Evolutionary conservation across 768 basidiomycete genomes (phyloP).

Genomic region (Lactarius deliciosus): DNA sequence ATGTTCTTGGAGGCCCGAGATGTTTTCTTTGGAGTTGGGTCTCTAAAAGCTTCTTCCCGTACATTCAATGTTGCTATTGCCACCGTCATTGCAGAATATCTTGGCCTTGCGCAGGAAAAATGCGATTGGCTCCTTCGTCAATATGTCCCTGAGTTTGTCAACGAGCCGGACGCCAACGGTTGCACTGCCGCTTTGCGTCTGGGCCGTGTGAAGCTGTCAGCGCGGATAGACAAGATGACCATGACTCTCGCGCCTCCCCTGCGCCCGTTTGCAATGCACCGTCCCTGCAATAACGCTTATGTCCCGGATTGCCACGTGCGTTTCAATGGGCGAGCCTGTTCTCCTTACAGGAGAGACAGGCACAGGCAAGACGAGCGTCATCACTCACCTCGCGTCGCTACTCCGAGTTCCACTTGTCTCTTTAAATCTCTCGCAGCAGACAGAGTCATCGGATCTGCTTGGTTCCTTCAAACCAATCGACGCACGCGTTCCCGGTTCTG

Average conservation of each 20-base stretch:
- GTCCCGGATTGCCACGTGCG: slow-evolving; percentile 73
- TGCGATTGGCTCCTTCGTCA: slow-evolving; percentile 66
- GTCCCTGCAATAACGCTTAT: slow-evolving; percentile 80
- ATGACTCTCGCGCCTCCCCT: slow-evolving; percentile 35
- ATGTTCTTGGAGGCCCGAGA: slow-evolving; percentile 87
- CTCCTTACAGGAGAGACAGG: slow-evolving; percentile 97
- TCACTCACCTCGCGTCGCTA: slow-evolving; percentile 83
- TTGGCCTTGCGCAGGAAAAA: slow-evolving; percentile 69
- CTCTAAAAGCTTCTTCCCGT: slow-evolving; percentile 51
- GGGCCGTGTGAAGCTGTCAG: slow-evolving; percentile 60
- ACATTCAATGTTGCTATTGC: slow-evolving; percentile 52
- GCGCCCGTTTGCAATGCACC: slow-evolving; percentile 86
- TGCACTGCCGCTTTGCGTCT: slow-evolving; percentile 54
- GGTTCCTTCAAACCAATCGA: slow-evolving; percentile 98
- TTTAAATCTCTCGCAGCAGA: slow-evolving; percentile 94
- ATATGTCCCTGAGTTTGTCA: slow-evolving; percentile 63
- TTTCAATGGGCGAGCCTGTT: slow-evolving; percentile 76
- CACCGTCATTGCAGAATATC: slow-evolving; percentile 53
- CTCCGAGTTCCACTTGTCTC: slow-evolving; percentile 77
- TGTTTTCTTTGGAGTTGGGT: slow-evolving; percentile 81
- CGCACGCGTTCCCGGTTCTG: slow-evolving; percentile 70
- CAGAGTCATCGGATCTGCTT: slow-evolving; percentile 89
- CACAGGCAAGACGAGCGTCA: slow-evolving; percentile 95
- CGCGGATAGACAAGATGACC: slow-evolving; percentile 41
- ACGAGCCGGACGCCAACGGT: slow-evolving; percentile 69